Percentiles rank a stretch among this genome's conserved stretches.
These are phyloP conservation scores for Stevia rebaudiana DNA, from an alignment of 140 eudicot genomes.

Conservation along the genomic window DNA sequence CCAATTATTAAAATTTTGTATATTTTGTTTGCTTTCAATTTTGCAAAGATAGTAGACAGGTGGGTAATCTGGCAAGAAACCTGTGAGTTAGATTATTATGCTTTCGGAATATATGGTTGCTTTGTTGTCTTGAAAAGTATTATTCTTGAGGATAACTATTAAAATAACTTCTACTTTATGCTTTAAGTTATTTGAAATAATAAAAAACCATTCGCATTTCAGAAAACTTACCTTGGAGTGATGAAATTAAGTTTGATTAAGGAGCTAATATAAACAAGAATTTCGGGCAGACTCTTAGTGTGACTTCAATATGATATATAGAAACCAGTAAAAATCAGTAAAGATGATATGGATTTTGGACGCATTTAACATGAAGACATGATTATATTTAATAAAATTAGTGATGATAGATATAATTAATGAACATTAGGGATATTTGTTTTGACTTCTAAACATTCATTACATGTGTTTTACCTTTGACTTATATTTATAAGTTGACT, in stretches of 20 bases:
- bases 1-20: not conserved
- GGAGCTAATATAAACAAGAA: too few species aligned
- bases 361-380: not conserved
- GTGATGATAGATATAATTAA: constrained; percentile 3
- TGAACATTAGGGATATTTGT: not conserved
- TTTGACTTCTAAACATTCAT: not conserved
- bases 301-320: not conserved
- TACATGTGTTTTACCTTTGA: not conserved
- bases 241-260: not conserved
- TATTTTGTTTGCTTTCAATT: not conserved
- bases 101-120: constrained; percentile 26
- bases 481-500: too few species aligned
- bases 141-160: constrained; percentile 22
- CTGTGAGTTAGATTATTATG: constrained; percentile 16
- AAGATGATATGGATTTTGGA: constrained; percentile 10
- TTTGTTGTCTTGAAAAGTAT: constrained; percentile 19
- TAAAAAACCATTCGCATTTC: not conserved
- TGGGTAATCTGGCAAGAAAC: constrained; percentile 5
- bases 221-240: constrained; percentile 5
- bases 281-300: not conserved
- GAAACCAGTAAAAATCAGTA: not conserved
- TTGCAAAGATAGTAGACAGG: not conserved
- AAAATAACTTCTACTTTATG: not conserved
- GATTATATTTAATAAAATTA: constrained; percentile 7
- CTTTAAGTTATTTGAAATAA: too few species aligned